A percentile compares a stretch with the other conserved stretches of the same genome.
Evolutionary conservation across 495 filamentous ascomycete species (phyloP).

Genomic region (Glarea lozoyensis): DNA sequence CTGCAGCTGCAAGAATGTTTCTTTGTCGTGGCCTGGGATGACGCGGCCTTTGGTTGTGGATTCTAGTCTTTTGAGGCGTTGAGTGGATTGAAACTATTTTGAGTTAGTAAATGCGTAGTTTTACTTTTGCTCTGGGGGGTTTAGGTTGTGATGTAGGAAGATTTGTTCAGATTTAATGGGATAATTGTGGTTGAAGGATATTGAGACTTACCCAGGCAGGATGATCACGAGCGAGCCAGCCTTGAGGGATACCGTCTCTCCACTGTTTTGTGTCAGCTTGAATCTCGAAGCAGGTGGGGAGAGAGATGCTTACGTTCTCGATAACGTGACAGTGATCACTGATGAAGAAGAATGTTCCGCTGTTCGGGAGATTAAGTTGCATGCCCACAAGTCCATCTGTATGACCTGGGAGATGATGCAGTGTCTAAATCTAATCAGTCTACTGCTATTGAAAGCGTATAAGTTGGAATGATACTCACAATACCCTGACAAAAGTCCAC

Average conservation of each 20-base stretch:
- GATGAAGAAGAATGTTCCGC: constrained; percentile 29
- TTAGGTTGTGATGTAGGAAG: too few relatives aligned
- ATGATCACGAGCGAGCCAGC: constrained; percentile 12
- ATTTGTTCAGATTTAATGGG: too few relatives aligned
- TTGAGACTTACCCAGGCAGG: constrained; percentile 11
- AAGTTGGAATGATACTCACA: too few relatives aligned
- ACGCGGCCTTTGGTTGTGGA: constrained; percentile 22
- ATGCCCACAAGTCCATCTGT: constrained; percentile 26
- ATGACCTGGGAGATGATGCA: constrained; percentile 29
- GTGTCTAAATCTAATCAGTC: constrained; percentile 13
- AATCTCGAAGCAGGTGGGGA: not conserved
- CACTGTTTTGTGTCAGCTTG: constrained; percentile 2
- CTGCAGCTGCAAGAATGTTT: constrained; percentile 16
- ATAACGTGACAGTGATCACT: constrained; percentile 28
- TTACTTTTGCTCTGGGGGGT: too few relatives aligned
- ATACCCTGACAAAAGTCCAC: constrained; percentile 30
- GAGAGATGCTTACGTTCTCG: constrained; percentile 19
- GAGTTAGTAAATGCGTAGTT: too few relatives aligned
- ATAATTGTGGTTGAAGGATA: constrained; percentile 17
- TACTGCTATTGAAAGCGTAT: too few relatives aligned
- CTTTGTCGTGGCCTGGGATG: constrained; percentile 30
- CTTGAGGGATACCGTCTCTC: constrained; percentile 17
- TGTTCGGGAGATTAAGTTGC: constrained; percentile 28
- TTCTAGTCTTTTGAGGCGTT: constrained; percentile 26
- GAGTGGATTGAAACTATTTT: constrained; percentile 26